Conservation (phyloP, 176 grass and related monocot species). For the Saccharum spontaneum region DNA sequence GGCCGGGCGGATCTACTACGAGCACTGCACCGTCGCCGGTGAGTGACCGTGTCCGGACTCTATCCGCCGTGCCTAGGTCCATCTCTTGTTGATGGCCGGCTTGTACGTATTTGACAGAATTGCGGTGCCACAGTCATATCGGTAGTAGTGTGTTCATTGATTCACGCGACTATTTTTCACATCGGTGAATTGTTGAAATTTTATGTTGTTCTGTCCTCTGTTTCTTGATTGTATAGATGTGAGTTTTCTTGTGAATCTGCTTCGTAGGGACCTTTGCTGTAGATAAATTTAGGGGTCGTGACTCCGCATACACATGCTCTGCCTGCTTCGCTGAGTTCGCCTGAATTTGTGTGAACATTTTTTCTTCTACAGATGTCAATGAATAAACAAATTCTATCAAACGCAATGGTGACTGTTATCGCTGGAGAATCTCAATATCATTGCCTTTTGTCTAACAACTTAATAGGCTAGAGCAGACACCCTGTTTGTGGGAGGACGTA, state of each 20-base stretch:
- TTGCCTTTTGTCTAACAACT: slow-evolving; percentile 10
- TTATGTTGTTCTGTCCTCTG: background rate
- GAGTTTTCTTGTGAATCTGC: background rate
- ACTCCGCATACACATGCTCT: background rate
- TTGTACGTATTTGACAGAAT: no score
- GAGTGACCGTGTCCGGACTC: background rate
- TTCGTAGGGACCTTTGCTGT: background rate
- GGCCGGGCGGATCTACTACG: slow-evolving; percentile 53
- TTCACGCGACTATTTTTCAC: no score
- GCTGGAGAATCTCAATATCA: slow-evolving; percentile 14
- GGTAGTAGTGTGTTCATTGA: no score
- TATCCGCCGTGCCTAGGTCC: background rate
- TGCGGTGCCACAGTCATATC: no score
- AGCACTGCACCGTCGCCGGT: slow-evolving; percentile 72
- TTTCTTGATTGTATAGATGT: background rate
- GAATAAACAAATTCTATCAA: background rate
- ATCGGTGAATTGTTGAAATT: no score
- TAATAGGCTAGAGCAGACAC: slow-evolving; percentile 72
- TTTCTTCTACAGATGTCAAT: background rate
- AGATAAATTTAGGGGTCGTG: background rate
- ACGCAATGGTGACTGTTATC: background rate
- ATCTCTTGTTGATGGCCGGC: no score
- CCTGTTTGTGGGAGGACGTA: slow-evolving; percentile 77
- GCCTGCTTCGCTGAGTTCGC: background rate
- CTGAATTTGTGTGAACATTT: background rate